Percentiles rank a stretch among this genome's conserved stretches.
Evolutionary conservation across 192 early-diverging fungal species (phyloP).

Genomic region (Allomyces macrogynus): DNA sequence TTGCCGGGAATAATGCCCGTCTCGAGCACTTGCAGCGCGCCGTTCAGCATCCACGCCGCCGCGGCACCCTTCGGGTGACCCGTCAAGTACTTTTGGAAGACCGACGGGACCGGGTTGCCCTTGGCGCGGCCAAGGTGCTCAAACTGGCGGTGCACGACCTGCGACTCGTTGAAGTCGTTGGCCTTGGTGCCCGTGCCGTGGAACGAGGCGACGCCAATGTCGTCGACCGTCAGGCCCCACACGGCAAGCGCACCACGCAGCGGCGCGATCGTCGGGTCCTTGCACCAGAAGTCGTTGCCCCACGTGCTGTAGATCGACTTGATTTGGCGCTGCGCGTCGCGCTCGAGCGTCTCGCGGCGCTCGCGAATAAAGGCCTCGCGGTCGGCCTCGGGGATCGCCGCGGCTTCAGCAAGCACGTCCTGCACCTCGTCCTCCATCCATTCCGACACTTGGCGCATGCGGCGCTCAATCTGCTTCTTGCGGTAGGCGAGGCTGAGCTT

Average conservation of each 20-base stretch:
- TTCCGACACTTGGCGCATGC: constrained; percentile 52
- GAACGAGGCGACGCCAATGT: constrained; percentile 85
- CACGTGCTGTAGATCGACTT: constrained; percentile 48
- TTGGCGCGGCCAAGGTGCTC: constrained; percentile 63
- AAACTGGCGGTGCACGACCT: constrained; percentile 65
- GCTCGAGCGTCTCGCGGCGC: constrained; percentile 7
- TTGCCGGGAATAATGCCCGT: constrained; percentile 80
- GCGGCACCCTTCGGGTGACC: constrained; percentile 95
- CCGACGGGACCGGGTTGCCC: constrained; percentile 53
- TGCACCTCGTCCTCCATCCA: constrained; percentile 56
- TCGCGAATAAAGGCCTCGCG: background rate
- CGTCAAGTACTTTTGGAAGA: constrained; percentile 87
- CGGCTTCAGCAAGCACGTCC: constrained; percentile 39
- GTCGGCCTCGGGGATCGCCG: background rate
- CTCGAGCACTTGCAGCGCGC: constrained; percentile 63
- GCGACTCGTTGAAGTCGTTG: constrained; percentile 89
- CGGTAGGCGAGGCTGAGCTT: constrained; percentile 69
- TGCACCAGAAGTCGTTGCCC: constrained; percentile 63
- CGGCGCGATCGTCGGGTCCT: constrained; percentile 54
- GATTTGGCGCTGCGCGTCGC: constrained; percentile 45
- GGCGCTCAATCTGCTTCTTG: constrained; percentile 44
- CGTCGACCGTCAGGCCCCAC: constrained; percentile 75
- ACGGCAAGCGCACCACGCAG: constrained; percentile 68
- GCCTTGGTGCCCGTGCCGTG: constrained; percentile 86
- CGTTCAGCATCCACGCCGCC: constrained; percentile 93